A percentile compares a stretch with the other conserved stretches of the same genome.
These are phyloP conservation scores for Arachnomyces sp. DNA, from an alignment of 2,329 filamentous ascomycete genomes.

Conservation along the genomic window DNA sequence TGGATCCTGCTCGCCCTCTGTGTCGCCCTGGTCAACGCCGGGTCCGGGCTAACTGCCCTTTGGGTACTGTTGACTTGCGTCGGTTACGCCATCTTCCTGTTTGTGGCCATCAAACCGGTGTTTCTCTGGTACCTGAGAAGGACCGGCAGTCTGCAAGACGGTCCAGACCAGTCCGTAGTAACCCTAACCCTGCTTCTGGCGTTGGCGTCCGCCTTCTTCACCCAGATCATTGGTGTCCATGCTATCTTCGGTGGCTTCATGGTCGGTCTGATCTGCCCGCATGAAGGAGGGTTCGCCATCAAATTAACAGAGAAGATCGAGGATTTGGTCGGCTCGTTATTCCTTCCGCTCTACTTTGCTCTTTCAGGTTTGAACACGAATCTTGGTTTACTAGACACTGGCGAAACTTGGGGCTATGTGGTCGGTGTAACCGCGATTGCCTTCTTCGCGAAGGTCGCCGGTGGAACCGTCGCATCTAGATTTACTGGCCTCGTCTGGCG, in stretches of 20 bases:
- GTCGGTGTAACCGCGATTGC: conserved; percentile 73
- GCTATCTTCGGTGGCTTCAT: conserved; percentile 92
- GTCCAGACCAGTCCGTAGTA: conserved; percentile 78
- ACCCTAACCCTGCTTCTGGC: conserved; percentile 73
- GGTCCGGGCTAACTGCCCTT: conserved; percentile 70
- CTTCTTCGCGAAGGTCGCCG: conserved; percentile 76
- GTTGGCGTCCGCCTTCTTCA: conserved; percentile 76
- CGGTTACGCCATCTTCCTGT: conserved; percentile 69
- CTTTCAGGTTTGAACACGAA: conserved; percentile 85
- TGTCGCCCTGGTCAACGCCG: conserved; percentile 85
- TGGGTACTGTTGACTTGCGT: conserved; percentile 72
- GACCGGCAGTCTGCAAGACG: conserved; percentile 74
- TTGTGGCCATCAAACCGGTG: conserved; percentile 62
- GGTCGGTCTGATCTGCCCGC: conserved; percentile 80
- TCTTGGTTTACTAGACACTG: conserved; percentile 71
- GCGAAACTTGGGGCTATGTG: conserved; percentile 84
- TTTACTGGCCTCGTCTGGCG: conserved; percentile 76
- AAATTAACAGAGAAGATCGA: conserved; percentile 69
- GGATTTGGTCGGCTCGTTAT: conserved; percentile 75
- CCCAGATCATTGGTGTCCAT: conserved; percentile 83
- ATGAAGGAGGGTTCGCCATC: conserved; percentile 83
- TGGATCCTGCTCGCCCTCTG: conserved; percentile 92
- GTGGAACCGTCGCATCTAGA: conserved; percentile 70
- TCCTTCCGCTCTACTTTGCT: conserved; percentile 88
- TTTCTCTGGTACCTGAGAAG: conserved; percentile 68